Conservation (phyloP, 1,139 yeast genomes). For the Saccharomyces hybrid region DNA sequence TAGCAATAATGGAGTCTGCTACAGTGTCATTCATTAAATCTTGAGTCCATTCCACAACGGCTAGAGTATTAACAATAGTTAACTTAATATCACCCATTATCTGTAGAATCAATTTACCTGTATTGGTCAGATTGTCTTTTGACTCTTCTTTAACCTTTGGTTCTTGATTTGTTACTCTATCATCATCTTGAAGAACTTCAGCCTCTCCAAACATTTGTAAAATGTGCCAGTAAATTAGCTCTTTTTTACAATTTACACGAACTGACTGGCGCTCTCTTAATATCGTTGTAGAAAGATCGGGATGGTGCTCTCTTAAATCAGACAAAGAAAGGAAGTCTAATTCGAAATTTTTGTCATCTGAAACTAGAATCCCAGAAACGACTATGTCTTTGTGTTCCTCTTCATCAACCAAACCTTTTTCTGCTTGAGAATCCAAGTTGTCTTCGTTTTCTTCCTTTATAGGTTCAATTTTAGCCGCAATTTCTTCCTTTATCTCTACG, state of each 20-base stretch:
- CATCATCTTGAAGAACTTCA: conserved; percentile 55
- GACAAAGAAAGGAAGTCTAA: conserved; percentile 72
- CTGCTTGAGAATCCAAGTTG: conserved; percentile 5
- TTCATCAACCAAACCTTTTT: conserved; percentile 9
- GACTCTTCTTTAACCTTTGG: conserved; percentile 28
- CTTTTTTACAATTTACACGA: conserved; percentile 71
- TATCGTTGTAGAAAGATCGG: conserved; percentile 79
- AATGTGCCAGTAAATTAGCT: conserved; percentile 79
- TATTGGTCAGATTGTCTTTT: conserved; percentile 4
- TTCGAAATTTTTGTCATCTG: conserved; percentile 71
- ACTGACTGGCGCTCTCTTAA: conserved; percentile 76
- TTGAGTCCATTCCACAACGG: conserved; percentile 84
- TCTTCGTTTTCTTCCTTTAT: conserved; percentile 5
- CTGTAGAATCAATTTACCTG: conserved; percentile 35
- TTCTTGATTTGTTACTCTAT: conserved; percentile 24
- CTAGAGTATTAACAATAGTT: conserved; percentile 44
- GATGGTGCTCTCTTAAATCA: conserved; percentile 75
- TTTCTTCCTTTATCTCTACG: conserved; percentile 1
- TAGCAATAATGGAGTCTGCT: conserved; percentile 91
- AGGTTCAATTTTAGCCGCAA: conserved; percentile 2
- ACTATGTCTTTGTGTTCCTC: conserved; percentile 30
- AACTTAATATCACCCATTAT: conserved; percentile 48
- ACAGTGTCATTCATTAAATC: conserved; percentile 85
- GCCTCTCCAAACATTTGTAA: conserved; percentile 93
- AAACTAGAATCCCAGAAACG: conserved; percentile 82